Percentiles rank a stretch among this genome's conserved stretches.
These are phyloP conservation scores for Phytophthora gonapodyides DNA, from an alignment of 352 stramenopile species.

Conservation along the genomic window DNA sequence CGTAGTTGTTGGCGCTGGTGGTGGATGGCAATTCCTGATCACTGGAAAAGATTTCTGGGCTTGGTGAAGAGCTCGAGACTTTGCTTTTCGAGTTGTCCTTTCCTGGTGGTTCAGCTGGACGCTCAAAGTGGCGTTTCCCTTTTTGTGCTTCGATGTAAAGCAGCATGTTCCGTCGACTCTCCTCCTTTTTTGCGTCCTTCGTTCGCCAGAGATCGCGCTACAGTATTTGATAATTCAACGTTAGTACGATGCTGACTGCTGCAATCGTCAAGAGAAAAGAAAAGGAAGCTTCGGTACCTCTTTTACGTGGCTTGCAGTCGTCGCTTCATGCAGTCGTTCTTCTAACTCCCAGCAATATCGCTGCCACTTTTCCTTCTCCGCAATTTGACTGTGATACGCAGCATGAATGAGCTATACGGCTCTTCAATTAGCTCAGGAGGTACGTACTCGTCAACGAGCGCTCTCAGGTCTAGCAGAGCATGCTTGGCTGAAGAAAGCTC, in stretches of 20 bases:
- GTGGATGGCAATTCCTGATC: not conserved
- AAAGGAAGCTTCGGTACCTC: constrained; percentile 37
- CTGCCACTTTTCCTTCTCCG: constrained; percentile 80
- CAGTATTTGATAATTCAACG: not conserved
- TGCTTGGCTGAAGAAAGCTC: constrained; percentile 42
- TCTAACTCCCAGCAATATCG: constrained; percentile 79
- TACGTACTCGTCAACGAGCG: constrained; percentile 68
- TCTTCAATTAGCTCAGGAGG: not conserved
- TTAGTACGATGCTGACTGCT: not conserved
- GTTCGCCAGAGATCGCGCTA: constrained; percentile 69
- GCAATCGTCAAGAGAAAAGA: not conserved
- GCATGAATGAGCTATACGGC: not conserved
- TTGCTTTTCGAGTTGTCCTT: constrained; percentile 2
- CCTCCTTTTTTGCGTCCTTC: constrained; percentile 72
- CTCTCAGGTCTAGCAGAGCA: constrained; percentile 53
- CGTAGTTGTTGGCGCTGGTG: constrained; percentile 2
- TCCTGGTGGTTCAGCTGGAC: not conserved
- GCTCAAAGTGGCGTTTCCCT: constrained; percentile 62
- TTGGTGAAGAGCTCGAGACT: not conserved
- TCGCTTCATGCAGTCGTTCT: constrained; percentile 59
- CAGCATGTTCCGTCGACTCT: constrained; percentile 69
- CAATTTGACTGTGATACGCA: constrained; percentile 51
- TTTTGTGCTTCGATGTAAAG: constrained; percentile 71
- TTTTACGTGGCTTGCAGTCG: constrained; percentile 57
- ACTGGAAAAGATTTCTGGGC: not conserved